A percentile compares a stretch with the other conserved stretches of the same genome.
Conservation (phyloP, 768 basidiomycete species). For the Mycena rosella region DNA sequence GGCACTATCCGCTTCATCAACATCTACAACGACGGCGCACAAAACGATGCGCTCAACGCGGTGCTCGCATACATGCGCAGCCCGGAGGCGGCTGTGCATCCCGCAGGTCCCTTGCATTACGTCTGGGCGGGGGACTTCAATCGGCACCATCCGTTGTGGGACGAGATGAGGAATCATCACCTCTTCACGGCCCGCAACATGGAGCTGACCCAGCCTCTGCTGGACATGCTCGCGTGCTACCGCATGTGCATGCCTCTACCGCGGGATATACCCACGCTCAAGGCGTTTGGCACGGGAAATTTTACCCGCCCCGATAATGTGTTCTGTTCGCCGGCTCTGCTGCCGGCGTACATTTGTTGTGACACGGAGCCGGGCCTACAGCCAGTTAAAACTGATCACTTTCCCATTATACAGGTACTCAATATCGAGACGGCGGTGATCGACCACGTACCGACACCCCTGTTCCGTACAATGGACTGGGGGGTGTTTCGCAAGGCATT, state of each 20-base stretch:
- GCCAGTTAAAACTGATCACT: too few relatives aligned
- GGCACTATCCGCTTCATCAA: slow-evolving; percentile 35
- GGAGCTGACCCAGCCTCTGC: too few relatives aligned
- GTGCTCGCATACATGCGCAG: background rate
- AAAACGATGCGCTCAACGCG: background rate
- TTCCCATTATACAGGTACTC: slow-evolving; percentile 49
- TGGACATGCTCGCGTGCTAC: too few relatives aligned
- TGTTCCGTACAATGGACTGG: slow-evolving; percentile 51
- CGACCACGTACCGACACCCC: background rate
- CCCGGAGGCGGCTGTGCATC: background rate
- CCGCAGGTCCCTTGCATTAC: too few relatives aligned
- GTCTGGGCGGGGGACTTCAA: too few relatives aligned
- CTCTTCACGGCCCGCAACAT: slow-evolving; percentile 50
- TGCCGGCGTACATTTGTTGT: slow-evolving; percentile 43
- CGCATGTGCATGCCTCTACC: too few relatives aligned
- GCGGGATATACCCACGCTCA: too few relatives aligned
- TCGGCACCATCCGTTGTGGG: background rate
- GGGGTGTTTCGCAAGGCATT: too few relatives aligned
- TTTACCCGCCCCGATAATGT: slow-evolving; percentile 54
- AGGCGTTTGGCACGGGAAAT: too few relatives aligned
- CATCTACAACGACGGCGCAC: slow-evolving; percentile 27
- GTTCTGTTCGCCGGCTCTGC: slow-evolving; percentile 42
- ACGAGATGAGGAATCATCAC: slow-evolving; percentile 35
- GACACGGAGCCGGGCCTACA: slow-evolving; percentile 24
- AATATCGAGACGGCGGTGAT: slow-evolving; percentile 27